A percentile compares a stretch with the other conserved stretches of the same genome.
Evolutionary conservation across 1,139 yeast species (phyloP).

Genomic region (Scheffersomyces insectosa): DNA sequence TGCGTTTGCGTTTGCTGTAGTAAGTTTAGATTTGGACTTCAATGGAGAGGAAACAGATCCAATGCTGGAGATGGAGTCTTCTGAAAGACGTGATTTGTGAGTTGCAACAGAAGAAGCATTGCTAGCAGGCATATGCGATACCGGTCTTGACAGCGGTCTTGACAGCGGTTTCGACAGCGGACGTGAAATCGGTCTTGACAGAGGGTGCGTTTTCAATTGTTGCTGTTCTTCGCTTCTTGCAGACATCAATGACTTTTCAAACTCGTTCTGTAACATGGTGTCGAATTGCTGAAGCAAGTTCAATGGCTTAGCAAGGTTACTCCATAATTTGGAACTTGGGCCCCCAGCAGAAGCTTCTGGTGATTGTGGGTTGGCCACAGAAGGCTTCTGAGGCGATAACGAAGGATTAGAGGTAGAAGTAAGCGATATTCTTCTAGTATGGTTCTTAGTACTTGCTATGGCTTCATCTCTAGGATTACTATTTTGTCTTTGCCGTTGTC

Average conservation of each 20-base stretch:
- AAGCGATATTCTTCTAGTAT: constrained; percentile 23
- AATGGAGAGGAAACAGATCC: constrained; percentile 28
- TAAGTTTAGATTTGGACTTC: constrained; percentile 19
- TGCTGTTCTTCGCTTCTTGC: not conserved
- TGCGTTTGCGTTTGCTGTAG: constrained; percentile 5
- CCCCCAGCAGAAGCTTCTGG: constrained; percentile 6
- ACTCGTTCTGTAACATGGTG: constrained; percentile 62
- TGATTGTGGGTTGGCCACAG: not conserved
- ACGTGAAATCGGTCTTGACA: no score
- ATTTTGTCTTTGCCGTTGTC: constrained; percentile 19
- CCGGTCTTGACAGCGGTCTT: no score
- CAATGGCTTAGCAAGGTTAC: constrained; percentile 55
- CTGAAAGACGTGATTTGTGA: constrained; percentile 22
- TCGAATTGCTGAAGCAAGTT: constrained; percentile 69
- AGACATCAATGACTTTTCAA: constrained; percentile 50
- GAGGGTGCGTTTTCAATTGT: constrained; percentile 4
- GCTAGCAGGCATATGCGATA: no score
- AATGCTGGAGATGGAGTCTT: constrained; percentile 29
- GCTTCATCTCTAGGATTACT: constrained; percentile 40
- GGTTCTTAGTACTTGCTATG: constrained; percentile 28
- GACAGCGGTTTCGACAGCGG: no score
- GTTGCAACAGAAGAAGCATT: not conserved
- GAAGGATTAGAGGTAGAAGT: constrained; percentile 15
- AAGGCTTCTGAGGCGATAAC: not conserved
- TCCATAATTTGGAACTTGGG: constrained; percentile 33